Percentiles rank a stretch among this genome's conserved stretches.
Conservation (phyloP, 257 asterid genomes). For the Leonotis leonurus region DNA sequence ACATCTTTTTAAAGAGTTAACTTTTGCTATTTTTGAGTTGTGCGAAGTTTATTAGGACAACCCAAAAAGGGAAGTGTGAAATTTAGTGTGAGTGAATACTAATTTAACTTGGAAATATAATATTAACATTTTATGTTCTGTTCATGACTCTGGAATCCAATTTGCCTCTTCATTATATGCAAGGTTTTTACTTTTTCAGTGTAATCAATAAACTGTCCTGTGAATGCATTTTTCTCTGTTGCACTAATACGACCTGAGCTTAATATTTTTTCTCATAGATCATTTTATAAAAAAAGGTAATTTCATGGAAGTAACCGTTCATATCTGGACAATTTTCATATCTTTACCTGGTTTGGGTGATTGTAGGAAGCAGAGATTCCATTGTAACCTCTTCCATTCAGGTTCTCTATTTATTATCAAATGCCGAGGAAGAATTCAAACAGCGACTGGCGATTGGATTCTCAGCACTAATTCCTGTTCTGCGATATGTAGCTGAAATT, state of each 20-base stretch:
- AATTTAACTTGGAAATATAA: neutral
- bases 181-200: neutral
- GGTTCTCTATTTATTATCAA: conserved; percentile 77
- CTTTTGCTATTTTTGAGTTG: no score
- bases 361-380: conserved; percentile 69
- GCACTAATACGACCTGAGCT: neutral
- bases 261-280: neutral
- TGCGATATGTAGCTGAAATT: conserved; percentile 67
- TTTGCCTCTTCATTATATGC: neutral
- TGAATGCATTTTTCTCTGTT: neutral
- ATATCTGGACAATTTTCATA: conserved; percentile 7
- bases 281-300: neutral
- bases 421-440: conserved; percentile 55
- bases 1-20: no score
- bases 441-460: conserved; percentile 83
- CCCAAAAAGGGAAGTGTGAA: no score
- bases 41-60: no score
- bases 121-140: neutral
- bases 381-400: conserved; percentile 67
- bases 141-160: neutral
- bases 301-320: conserved; percentile 5
- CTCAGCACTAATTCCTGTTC: conserved; percentile 65
- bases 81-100: no score
- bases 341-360: conserved; percentile 12
- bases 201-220: neutral